Evolutionary conservation across 148 eudicot genomes (phyloP).

Genomic region (Suaeda aralocaspica): DNA sequence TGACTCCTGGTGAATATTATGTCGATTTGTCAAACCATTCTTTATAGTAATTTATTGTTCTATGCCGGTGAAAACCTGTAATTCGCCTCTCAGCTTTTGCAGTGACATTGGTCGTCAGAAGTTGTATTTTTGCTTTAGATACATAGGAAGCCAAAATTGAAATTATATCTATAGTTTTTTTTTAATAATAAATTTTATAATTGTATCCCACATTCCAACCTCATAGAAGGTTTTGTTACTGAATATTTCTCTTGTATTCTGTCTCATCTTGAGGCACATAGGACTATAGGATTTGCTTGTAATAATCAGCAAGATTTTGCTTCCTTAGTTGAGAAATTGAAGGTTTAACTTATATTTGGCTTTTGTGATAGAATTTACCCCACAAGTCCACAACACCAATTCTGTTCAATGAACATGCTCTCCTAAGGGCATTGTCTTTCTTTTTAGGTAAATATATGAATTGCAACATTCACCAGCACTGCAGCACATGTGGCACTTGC

Average conservation of each 20-base stretch:
- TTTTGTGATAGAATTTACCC: no score
- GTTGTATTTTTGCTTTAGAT: constrained; percentile 26
- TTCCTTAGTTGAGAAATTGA: no score
- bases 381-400: no score
- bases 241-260: background rate
- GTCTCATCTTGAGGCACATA: background rate
- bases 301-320: background rate
- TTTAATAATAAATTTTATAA: no score
- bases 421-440: no score
- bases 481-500: no score
- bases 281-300: background rate
- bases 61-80: background rate
- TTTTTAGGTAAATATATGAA: no score
- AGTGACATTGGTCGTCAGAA: constrained; percentile 10
- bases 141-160: background rate
- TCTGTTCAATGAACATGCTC: no score
- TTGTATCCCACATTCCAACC: no score
- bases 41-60: constrained; percentile 8
- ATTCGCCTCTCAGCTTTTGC: background rate
- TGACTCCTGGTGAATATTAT: constrained; percentile 20
- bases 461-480: no score
- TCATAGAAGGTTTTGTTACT: background rate
- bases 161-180: background rate
- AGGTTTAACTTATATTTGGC: no score
- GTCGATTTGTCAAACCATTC: constrained; percentile 25